A percentile compares a stretch with the other conserved stretches of the same genome.
phyloP scores from a whole-genome alignment of 305 asterid species.

The Withania somnifera region DNA sequence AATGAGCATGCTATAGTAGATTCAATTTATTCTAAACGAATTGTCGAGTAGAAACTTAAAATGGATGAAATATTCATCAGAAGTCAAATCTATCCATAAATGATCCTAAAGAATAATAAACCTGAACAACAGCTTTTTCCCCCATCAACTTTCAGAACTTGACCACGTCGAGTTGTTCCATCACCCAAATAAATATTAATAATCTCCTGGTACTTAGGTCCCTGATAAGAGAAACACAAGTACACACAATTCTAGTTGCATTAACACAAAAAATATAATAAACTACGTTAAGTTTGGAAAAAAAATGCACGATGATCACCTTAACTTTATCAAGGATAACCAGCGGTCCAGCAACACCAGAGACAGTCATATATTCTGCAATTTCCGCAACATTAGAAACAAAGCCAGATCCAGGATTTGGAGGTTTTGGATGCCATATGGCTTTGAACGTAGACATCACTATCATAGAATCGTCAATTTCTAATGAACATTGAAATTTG shows the following conservation, averaged over 20 bases:
- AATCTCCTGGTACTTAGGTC: slow-evolving; percentile 94
- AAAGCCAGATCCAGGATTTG: not conserved
- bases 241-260: not conserved
- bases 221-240: slow-evolving; percentile 29
- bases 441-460: not conserved
- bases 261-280: not conserved
- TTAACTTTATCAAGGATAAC: slow-evolving; percentile 97
- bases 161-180: slow-evolving; percentile 96
- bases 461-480: not conserved
- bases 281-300: not conserved
- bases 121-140: slow-evolving; percentile 99
- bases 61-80: not conserved
- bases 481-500: not conserved
- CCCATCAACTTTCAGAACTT: slow-evolving; percentile 94
- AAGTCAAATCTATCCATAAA: not conserved
- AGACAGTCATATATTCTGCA: slow-evolving; percentile 94
- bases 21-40: not conserved
- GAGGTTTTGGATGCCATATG: not conserved
- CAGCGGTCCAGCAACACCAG: slow-evolving; percentile 98
- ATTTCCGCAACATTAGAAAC: not conserved
- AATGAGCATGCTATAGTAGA: not conserved
- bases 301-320: slow-evolving; percentile 25
- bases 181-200: slow-evolving; percentile 95
- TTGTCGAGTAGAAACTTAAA: not conserved
- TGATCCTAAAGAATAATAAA: not conserved